phyloP scores from a whole-genome alignment of 768 basidiomycete genomes.

The Infundibulicybe gibba region DNA sequence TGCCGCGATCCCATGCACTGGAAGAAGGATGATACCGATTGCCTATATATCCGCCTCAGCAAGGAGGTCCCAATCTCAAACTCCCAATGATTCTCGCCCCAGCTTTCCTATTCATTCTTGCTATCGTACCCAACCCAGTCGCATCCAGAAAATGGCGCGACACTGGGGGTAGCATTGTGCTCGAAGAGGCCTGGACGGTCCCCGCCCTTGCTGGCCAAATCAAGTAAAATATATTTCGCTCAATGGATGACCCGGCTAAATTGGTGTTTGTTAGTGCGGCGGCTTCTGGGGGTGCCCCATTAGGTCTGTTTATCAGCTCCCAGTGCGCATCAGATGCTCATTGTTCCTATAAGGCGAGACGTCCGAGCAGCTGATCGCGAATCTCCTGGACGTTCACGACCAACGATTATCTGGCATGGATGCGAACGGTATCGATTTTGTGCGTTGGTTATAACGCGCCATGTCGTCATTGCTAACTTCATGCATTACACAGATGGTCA shows the following conservation, averaged over 20 bases:
- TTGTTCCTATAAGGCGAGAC: slow-evolving; percentile 19
- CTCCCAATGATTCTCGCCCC: too few relatives aligned
- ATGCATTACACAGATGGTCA: slow-evolving; percentile 26
- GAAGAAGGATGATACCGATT: too few relatives aligned
- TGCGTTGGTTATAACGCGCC: slow-evolving; percentile 11
- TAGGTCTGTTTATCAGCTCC: background rate
- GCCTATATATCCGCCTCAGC: too few relatives aligned
- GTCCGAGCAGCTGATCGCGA: slow-evolving; percentile 23
- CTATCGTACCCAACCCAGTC: background rate
- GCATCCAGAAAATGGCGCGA: slow-evolving; percentile 21
- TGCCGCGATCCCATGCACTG: too few relatives aligned
- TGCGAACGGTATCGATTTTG: slow-evolving; percentile 33
- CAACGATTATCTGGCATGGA: slow-evolving; percentile 33
- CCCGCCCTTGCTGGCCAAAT: slow-evolving; percentile 23
- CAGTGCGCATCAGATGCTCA: background rate
- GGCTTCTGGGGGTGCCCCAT: background rate
- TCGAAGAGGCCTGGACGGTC: slow-evolving; percentile 38
- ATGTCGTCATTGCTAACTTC: background rate
- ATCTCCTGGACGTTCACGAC: slow-evolving; percentile 34
- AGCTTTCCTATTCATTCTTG: background rate
- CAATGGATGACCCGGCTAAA: background rate
- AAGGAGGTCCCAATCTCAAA: too few relatives aligned
- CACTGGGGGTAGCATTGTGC: slow-evolving; percentile 31
- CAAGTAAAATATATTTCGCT: slow-evolving; percentile 12
- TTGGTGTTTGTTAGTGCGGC: background rate